Base-by-base conservation (phyloP, 257 asterid genomes). In the Rhazya stricta region DNA sequence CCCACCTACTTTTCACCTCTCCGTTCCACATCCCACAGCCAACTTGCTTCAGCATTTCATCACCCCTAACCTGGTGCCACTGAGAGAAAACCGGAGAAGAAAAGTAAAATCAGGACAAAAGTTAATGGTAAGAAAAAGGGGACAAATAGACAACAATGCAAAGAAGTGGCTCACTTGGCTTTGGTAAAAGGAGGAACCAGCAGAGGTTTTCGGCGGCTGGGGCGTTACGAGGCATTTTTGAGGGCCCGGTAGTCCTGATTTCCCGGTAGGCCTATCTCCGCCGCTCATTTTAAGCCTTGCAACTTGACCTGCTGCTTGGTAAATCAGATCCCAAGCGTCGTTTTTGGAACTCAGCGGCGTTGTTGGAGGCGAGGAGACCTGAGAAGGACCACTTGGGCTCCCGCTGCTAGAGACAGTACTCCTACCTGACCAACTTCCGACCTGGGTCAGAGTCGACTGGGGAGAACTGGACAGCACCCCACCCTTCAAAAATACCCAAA, bases 401-500 rank as follows among this genome's bases (percentile, higher is more conserved):
- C 88, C 85, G 79, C 72, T 77, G 72, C 81, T 70, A 27, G 88
- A 85, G 23, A 80, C 80, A 81, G 85, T 39, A 75, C 88, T 84
- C 75, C 85, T 81, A 15, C 78, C 85, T 2, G 84, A 74, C 83
- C 85, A 86, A 50, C 85, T 83, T 15, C 84, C 79, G 13, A 73
- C 36, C 10, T 69, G 82, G 37, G 82, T 56, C 68, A 87, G 76
- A 9, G 91, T 87, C 29, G 97, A 91, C 67, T 87, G 90, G 0
- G 94, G 94, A 4, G 97, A 91, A 18, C 89, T 85, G 12, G 94
- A 83, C 86, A 84, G 68, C 61, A 72, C 74, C 86, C 84, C 30
- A 48, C 79, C 69, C 75, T 86, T 86, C 96, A 88, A 76, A 75
- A 10, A 41, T 1, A 21, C 25, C 6, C 10, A 37, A 25, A 25